Conservation (phyloP, 1,139 yeast species). For the Sugiyamaella xylanicola region DNA sequence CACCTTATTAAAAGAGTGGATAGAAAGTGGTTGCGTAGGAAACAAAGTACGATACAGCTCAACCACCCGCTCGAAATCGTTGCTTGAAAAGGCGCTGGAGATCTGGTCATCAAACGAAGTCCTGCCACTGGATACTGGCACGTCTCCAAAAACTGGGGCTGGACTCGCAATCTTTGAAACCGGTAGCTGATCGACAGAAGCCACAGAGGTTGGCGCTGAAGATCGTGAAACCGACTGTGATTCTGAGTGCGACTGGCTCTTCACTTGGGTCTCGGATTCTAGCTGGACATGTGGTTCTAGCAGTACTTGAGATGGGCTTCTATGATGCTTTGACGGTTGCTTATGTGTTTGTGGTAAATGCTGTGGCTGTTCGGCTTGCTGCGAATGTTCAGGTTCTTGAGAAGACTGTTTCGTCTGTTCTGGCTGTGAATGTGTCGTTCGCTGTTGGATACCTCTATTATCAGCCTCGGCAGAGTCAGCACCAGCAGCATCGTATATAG, state of each 20-base stretch:
- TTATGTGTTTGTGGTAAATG: no score
- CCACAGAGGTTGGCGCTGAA: background rate
- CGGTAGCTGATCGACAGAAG: background rate
- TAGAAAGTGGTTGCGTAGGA: constrained; percentile 7
- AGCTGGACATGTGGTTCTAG: background rate
- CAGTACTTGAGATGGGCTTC: no score
- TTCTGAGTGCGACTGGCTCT: background rate
- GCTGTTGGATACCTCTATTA: no score
- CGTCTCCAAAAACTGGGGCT: background rate
- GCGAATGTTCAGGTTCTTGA: no score
- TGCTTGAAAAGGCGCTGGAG: constrained; percentile 3
- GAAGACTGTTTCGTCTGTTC: background rate
- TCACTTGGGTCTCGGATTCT: background rate
- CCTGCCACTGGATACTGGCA: background rate
- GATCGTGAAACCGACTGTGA: background rate
- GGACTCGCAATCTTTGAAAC: background rate
- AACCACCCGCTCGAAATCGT: constrained; percentile 10
- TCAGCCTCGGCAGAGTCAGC: background rate
- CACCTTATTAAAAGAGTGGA: constrained; percentile 15
- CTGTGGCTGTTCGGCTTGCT: no score
- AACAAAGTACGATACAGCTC: constrained; percentile 14
- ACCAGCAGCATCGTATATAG: background rate
- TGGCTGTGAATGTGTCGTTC: background rate
- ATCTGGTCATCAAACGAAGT: constrained; percentile 6
- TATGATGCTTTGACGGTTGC: no score